A percentile compares a stretch with the other conserved stretches of the same genome.
phyloP scores from a whole-genome alignment of 805 yeast species.

The Clavispora phyllophila region DNA sequence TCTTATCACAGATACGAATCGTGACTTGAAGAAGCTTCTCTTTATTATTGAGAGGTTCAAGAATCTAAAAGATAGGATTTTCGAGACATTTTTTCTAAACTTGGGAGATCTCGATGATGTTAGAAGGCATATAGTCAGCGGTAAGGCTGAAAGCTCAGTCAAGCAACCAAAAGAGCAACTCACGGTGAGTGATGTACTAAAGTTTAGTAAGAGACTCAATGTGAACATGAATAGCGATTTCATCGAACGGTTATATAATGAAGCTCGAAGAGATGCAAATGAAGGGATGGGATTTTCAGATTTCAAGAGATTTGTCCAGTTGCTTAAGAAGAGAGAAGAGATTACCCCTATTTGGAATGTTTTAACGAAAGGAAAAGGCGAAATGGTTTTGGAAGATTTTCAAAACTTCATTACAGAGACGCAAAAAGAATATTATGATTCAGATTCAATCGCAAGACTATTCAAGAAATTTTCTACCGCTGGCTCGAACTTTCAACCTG shows the following conservation, averaged over 20 bases:
- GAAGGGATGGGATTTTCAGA: constrained; percentile 58
- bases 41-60: constrained; percentile 56
- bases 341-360: constrained; percentile 45
- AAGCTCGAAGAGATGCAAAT: constrained; percentile 26
- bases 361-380: constrained; percentile 17
- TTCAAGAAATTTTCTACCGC: constrained; percentile 23
- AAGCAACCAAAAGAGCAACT: constrained; percentile 29
- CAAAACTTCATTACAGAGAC: constrained; percentile 36
- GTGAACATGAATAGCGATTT: constrained; percentile 60
- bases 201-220: constrained; percentile 61
- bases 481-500: constrained; percentile 6
- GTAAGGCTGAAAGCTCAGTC: constrained; percentile 14
- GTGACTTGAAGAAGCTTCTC: constrained; percentile 51
- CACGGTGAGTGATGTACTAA: constrained; percentile 62
- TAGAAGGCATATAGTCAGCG: constrained; percentile 22
- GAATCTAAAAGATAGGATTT: constrained; percentile 54
- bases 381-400: constrained; percentile 21
- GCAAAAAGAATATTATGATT: constrained; percentile 44
- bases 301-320: constrained; percentile 68
- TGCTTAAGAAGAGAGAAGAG: constrained; percentile 64
- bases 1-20: constrained; percentile 63
- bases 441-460: constrained; percentile 22
- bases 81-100: constrained; percentile 47
- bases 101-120: constrained; percentile 31
- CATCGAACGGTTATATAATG: constrained; percentile 46